Base-by-base conservation (phyloP, 257 asterid species). In the Salvia hispanica region DNA sequence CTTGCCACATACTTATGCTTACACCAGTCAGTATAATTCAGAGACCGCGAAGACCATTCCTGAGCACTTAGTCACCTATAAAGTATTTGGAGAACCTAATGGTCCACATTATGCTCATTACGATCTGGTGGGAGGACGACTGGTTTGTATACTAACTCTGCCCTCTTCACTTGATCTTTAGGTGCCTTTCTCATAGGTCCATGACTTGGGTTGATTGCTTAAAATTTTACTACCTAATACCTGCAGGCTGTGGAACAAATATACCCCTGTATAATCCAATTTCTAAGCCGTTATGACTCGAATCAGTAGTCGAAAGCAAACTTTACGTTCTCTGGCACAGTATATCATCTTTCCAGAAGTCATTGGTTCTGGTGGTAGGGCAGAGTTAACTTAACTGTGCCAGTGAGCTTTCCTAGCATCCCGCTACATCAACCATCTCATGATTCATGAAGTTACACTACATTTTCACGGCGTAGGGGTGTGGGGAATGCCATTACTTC, bases 81-180 rank as follows among this genome's bases (percentile, higher is more conserved):
- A 85, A 78, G 81, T 84, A 68, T 82, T 87, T 69, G 99, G 99
- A 61, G 86, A 84, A 74, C 78, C 79, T 44, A 69, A 78, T 54
- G 99, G 99, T 69, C 95, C 95, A 14, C 99, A 88, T 82, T 94
- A 88, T 79, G 99, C 96, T 72, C 99, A 94, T 80, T 94, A 94
- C 76, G 99, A 94, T 76, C 77, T 94, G 76, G 99, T 94, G 52
- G 99, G 99, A 51, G 91, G 96, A 47, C 84, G 93, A 58, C 25
- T 82, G 97, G 97, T 94, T 83, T 31, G 88, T 74, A 46, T 42
- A 14, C 25, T 62, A 44, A 15, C 46, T 21, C 37, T 50, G 25
- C 33, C 64, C 63, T 56, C 43, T 58, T 55, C 15, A 47, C 18
- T 67, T 67, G 43, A 47, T 51, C 0, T 33, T 60, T 53, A 16